Evolutionary conservation across 495 filamentous ascomycete species (phyloP).

Genomic region (Bathelium albidoporum): DNA sequence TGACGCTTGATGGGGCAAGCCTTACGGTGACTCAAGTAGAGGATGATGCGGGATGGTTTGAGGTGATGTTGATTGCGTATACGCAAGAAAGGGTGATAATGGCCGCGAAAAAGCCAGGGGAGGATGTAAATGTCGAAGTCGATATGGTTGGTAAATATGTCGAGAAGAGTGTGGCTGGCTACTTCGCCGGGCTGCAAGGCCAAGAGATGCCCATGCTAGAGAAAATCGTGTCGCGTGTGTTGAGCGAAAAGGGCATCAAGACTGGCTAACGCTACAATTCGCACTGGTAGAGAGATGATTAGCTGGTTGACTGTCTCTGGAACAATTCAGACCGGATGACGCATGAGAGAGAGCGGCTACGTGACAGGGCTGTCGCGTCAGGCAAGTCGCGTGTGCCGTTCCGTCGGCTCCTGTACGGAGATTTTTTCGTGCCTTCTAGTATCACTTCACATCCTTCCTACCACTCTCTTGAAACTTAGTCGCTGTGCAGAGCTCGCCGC

Average conservation of each 20-base stretch:
- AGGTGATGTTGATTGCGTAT: slow-evolving; percentile 98
- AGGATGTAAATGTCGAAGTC: slow-evolving; percentile 91
- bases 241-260: slow-evolving; percentile 48
- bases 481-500: background rate
- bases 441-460: background rate
- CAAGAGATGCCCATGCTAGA: slow-evolving; percentile 60
- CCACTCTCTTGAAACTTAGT: background rate
- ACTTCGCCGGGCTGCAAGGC: slow-evolving; percentile 44
- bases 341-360: background rate
- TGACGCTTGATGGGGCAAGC: slow-evolving; percentile 92
- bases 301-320: background rate
- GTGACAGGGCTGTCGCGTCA: background rate
- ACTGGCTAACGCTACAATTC: background rate
- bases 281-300: no score
- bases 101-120: slow-evolving; percentile 68
- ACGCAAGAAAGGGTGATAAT: slow-evolving; percentile 89
- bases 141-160: slow-evolving; percentile 99
- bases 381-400: background rate
- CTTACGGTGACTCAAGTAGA: slow-evolving; percentile 76
- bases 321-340: background rate
- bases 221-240: slow-evolving; percentile 70
- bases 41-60: slow-evolving; percentile 69
- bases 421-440: background rate
- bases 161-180: slow-evolving; percentile 81
- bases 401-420: background rate